These are phyloP conservation scores for Malus orientalis DNA, from an alignment of 306 rosid genomes.

Conservation along the genomic window DNA sequence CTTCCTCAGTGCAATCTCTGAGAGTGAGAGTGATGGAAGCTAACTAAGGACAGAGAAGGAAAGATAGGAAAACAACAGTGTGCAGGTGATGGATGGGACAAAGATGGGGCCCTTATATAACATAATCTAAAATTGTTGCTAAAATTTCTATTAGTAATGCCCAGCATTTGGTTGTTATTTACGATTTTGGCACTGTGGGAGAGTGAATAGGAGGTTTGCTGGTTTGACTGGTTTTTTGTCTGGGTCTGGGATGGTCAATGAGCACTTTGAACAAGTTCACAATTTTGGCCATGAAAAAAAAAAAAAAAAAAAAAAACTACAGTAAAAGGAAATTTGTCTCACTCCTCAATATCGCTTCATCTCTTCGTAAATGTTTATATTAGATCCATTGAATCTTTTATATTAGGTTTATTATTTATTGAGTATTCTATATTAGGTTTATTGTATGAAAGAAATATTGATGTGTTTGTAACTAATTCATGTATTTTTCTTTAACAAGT, in stretches of 20 bases:
- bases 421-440: too few species aligned
- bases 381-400: too few species aligned
- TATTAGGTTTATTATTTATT: too few species aligned
- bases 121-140: not conserved
- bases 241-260: not conserved
- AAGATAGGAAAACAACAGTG: not conserved
- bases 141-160: not conserved
- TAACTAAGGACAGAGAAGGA: not conserved
- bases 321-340: too few species aligned
- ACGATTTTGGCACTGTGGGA: slow-evolving; percentile 10
- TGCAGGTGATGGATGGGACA: not conserved
- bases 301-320: too few species aligned
- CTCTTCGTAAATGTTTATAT: too few species aligned
- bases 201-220: not conserved
- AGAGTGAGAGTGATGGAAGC: not conserved
- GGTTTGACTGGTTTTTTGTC: not conserved
- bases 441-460: too few species aligned
- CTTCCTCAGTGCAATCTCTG: slow-evolving; percentile 4
- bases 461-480: too few species aligned
- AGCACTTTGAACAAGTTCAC: not conserved
- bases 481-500: too few species aligned
- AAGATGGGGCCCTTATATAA: slow-evolving; percentile 12
- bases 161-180: slow-evolving; percentile 5
- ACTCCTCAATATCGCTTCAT: too few species aligned
- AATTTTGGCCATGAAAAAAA: not conserved